These are phyloP conservation scores for Penicillium angulare DNA, from an alignment of 495 filamentous ascomycete genomes.

Conservation along the genomic window DNA sequence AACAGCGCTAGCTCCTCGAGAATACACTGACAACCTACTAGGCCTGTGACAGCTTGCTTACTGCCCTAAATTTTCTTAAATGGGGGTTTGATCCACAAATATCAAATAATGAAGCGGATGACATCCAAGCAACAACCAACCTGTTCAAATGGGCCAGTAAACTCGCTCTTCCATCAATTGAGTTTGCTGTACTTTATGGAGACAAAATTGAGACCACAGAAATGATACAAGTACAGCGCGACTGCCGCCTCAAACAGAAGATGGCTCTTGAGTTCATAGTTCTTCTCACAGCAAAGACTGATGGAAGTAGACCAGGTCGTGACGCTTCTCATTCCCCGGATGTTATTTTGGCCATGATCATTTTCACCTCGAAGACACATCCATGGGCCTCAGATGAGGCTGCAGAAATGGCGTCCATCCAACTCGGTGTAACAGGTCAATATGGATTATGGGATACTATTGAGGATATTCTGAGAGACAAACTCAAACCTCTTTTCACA, in stretches of 20 bases:
- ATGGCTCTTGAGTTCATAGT: conserved; percentile 35
- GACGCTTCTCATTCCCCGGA: conserved; percentile 17
- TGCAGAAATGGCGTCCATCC: conserved; percentile 20
- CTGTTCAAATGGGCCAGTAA: conserved; percentile 38
- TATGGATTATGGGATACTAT: conserved; percentile 37
- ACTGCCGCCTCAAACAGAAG: conserved; percentile 20
- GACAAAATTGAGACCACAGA: conserved; percentile 26
- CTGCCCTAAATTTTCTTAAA: conserved; percentile 26
- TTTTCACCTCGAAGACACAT: conserved; percentile 50
- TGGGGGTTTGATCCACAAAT: conserved; percentile 11
- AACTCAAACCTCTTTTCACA: conserved; percentile 69
- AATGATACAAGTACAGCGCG: conserved; percentile 18
- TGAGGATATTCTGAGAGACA: conserved; percentile 51
- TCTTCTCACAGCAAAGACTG: conserved; percentile 6
- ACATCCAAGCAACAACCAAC: conserved; percentile 25
- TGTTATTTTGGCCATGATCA: conserved; percentile 36
- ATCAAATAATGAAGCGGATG: conserved; percentile 17
- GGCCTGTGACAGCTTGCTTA: conserved; percentile 33
- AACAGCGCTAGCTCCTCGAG: neutral
- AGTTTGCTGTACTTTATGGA: conserved; percentile 30
- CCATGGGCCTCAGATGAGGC: conserved; percentile 52
- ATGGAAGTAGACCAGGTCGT: conserved; percentile 16
- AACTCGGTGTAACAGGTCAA: conserved; percentile 39
- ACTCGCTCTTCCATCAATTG: conserved; percentile 32
- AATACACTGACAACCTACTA: conserved; percentile 14